Percentiles rank a stretch among this genome's conserved stretches.
These are phyloP conservation scores for Neurospora hispaniola DNA, from an alignment of 495 filamentous ascomycete species.

Conservation along the genomic window DNA sequence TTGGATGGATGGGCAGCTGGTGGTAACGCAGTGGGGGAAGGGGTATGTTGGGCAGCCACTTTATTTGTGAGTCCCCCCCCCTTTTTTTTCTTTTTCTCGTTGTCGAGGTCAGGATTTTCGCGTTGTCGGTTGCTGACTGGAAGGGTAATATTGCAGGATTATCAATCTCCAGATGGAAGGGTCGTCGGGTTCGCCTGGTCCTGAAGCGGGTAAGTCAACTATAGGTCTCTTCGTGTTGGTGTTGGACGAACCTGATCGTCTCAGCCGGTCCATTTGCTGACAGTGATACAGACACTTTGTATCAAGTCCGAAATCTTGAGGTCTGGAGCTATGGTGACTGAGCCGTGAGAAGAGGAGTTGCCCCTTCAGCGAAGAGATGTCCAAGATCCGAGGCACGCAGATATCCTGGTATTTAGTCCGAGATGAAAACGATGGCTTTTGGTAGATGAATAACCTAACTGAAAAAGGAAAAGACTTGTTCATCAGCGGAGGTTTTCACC, in stretches of 20 bases:
- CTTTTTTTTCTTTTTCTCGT: too few relatives aligned
- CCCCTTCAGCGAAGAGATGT: neutral
- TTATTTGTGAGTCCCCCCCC: conserved; percentile 28
- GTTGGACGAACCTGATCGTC: neutral
- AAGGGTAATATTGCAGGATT: conserved; percentile 23
- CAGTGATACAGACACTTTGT: conserved; percentile 25
- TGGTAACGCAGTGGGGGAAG: conserved; percentile 42
- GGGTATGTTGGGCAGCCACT: conserved; percentile 39
- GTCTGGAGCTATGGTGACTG: conserved; percentile 29
- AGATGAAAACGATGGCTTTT: neutral
- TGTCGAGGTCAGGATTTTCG: too few relatives aligned
- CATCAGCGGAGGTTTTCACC: neutral
- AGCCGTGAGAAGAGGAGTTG: neutral
- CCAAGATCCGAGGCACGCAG: neutral
- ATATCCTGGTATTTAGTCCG: neutral
- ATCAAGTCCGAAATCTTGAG: conserved; percentile 30
- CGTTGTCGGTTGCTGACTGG: neutral
- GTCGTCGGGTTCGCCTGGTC: conserved; percentile 37
- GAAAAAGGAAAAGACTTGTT: neutral
- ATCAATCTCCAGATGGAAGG: conserved; percentile 42
- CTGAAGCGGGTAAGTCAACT: conserved; percentile 24
- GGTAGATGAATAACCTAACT: neutral
- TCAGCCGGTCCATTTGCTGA: neutral
- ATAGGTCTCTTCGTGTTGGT: neutral
- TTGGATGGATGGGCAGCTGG: conserved; percentile 39